phyloP scores from a whole-genome alignment of 78 protist genomes.

The Dictyostelium citrinum region DNA sequence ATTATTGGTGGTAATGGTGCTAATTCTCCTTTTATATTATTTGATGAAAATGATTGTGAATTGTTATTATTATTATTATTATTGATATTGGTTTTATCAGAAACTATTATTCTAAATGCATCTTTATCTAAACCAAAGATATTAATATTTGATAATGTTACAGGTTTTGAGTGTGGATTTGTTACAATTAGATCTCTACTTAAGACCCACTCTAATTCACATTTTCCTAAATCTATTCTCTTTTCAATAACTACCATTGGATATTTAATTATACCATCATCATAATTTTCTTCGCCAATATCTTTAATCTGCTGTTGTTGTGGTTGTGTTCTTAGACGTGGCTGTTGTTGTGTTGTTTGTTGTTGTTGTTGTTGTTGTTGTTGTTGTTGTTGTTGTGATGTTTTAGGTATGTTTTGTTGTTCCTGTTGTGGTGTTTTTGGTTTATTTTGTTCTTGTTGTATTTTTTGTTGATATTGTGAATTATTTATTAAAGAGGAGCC shows the following conservation, averaged over 20 bases:
- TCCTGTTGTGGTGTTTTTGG: neutral
- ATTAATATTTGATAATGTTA: neutral
- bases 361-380: neutral
- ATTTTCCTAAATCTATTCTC: neutral
- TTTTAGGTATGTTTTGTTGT: neutral
- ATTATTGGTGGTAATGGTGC: neutral
- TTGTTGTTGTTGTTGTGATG: neutral
- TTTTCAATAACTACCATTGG: conserved; percentile 14
- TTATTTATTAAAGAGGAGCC: neutral
- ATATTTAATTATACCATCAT: neutral
- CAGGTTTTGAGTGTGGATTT: conserved; percentile 21
- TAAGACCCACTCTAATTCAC: conserved; percentile 12
- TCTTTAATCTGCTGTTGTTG: neutral
- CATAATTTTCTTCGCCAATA: neutral
- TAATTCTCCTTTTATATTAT: neutral
- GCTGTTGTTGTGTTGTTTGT: neutral
- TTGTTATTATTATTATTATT: neutral
- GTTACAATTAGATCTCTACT: neutral
- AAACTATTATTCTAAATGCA: neutral
- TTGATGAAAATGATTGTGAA: neutral
- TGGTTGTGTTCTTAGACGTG: neutral
- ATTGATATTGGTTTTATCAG: neutral
- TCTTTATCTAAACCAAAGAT: neutral
- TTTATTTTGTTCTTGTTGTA: neutral
- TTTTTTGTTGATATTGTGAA: neutral